Conservation (phyloP, 805 yeast genomes). For the Debaryomyces castellii region DNA sequence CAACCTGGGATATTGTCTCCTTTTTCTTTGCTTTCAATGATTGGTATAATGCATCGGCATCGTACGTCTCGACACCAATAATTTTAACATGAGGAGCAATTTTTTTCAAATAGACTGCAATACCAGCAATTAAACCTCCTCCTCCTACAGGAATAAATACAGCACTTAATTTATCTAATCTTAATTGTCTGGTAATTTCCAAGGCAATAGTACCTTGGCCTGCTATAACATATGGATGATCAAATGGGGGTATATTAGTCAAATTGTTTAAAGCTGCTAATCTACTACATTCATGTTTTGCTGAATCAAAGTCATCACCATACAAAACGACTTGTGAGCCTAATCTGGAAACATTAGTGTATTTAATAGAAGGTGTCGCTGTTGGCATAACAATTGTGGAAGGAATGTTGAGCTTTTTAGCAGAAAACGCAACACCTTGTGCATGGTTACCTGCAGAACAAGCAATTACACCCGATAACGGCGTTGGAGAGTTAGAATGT, state of each 20-base stretch:
- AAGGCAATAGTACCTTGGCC: conserved; percentile 98
- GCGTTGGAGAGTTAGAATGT: conserved; percentile 52
- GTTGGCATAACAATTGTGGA: conserved; percentile 98
- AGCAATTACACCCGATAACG: conserved; percentile 87
- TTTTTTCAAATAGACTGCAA: conserved; percentile 86
- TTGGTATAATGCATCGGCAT: conserved; percentile 88
- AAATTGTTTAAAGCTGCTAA: conserved; percentile 67
- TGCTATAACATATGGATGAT: conserved; percentile 96
- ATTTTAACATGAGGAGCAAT: conserved; percentile 97
- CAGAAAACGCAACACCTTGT: conserved; percentile 96
- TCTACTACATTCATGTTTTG: conserved; percentile 84
- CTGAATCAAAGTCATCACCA: conserved; percentile 95
- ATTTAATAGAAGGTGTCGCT: conserved; percentile 94
- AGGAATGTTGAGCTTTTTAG: conserved; percentile 79
- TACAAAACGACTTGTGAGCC: conserved; percentile 92
- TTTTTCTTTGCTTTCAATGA: conserved; percentile 59
- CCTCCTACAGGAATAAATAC: conserved; percentile 95
- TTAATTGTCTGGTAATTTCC: conserved; percentile 86
- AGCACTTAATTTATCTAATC: conserved; percentile 74
- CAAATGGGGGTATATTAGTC: conserved; percentile 96
- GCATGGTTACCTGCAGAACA: conserved; percentile 99
- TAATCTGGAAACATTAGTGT: conserved; percentile 82
- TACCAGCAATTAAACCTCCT: conserved; percentile 92
- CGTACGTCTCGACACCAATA: conserved; percentile 94
- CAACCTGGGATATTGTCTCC: conserved; percentile 67